These are phyloP conservation scores for Geotrichum reessii DNA, from an alignment of 1,139 yeast genomes.

Conservation along the genomic window DNA sequence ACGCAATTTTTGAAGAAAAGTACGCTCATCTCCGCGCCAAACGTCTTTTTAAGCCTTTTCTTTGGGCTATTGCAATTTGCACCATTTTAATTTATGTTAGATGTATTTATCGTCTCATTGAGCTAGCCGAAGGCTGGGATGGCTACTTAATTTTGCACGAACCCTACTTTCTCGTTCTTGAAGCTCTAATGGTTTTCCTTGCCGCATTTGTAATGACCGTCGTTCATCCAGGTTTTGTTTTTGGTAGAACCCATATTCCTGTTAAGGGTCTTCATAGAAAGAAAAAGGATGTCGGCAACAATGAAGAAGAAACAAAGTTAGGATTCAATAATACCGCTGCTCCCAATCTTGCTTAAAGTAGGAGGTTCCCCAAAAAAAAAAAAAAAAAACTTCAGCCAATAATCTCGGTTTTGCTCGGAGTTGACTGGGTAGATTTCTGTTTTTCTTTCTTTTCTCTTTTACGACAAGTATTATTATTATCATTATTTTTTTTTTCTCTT, in stretches of 20 bases:
- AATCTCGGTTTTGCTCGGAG: too few species aligned
- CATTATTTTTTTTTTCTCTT: too few species aligned
- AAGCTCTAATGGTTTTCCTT: constrained; percentile 61
- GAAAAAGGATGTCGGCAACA: background rate
- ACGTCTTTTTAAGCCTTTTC: constrained; percentile 39
- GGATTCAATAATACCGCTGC: background rate
- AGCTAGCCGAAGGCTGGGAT: constrained; percentile 67
- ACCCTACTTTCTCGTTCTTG: constrained; percentile 66
- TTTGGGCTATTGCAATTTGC: constrained; percentile 21
- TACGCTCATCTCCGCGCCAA: constrained; percentile 41
- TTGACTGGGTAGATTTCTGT: too few species aligned
- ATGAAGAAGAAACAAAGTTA: background rate
- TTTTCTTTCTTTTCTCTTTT: too few species aligned
- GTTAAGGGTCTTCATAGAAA: constrained; percentile 6
- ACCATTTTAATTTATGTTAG: constrained; percentile 57
- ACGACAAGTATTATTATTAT: too few species aligned
- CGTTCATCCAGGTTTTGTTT: constrained; percentile 54
- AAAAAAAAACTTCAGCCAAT: too few species aligned
- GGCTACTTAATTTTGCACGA: constrained; percentile 69
- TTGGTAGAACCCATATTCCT: constrained; percentile 12
- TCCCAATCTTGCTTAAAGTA: background rate
- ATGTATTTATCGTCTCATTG: constrained; percentile 74
- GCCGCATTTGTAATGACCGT: constrained; percentile 45
- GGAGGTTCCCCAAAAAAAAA: too few species aligned
- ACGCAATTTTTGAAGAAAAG: constrained; percentile 37